Evolutionary conservation across 352 stramenopile genomes (phyloP), one percentile per base, ranked within the genome.

Genomic region (Globisporangium megalacanthum): DNA sequence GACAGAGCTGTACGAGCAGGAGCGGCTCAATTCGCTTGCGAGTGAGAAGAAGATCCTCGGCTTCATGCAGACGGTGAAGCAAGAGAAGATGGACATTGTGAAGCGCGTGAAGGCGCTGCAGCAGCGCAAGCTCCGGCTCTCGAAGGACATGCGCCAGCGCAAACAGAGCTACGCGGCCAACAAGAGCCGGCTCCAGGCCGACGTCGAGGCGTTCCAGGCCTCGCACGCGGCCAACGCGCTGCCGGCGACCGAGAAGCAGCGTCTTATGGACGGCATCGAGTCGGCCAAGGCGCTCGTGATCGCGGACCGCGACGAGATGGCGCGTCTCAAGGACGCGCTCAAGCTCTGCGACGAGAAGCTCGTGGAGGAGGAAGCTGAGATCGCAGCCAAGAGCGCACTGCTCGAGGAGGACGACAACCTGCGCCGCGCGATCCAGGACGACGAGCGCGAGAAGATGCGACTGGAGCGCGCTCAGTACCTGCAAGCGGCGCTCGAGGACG

Each of bases 11-110:
- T 92, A 93, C 50, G 89, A 97, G 61, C 77, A 92, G 19, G 90
- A 97, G 65, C 75, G 92, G 13, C 65, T 88, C 39, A 92, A 94
- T 45, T 94, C 84, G 33, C 65, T 97, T 10, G 72, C 77, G 10
- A 94, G 87, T 54, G 82, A 92, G 36, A 81, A 73, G 35, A 87
- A 88, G 55, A 94, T 97, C 49, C 55, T 89, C 10, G 73, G 79
- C 6, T 92, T 93, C 51, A 97, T 97, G 86, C 79, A 93, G 62
- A 92, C 83, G 1, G 82, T 95, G 42, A 93, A 94, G 64, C 80
- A 97, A 53, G 86, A 97, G 59, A 97, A 97, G 56, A 86, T 95
- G 64, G 84, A 89, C 49, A 86, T 92, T 41, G 83, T 98, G 68
- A 95, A 94, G 69, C 85, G 77, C 35, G 85, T 97, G 56, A 94